Conservation (phyloP, 2,329 filamentous ascomycete species). For the Fusarium chlamydosporum region DNA sequence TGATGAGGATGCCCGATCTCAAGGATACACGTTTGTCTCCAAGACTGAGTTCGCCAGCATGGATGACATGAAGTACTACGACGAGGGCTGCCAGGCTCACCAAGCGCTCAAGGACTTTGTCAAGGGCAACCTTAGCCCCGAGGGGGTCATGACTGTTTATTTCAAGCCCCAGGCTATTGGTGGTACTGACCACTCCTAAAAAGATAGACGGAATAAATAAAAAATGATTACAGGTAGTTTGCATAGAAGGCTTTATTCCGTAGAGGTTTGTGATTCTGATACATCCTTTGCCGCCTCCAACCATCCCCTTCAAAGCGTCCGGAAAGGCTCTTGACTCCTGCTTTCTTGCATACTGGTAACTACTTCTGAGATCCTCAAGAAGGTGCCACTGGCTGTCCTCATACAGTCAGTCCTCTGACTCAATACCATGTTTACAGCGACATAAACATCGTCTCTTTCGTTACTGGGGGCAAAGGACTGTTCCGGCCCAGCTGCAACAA, state of each 20-base stretch:
- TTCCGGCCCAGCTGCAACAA: no score
- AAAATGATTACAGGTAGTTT: background rate
- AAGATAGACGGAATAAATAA: background rate
- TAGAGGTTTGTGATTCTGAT: no score
- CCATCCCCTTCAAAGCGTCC: no score
- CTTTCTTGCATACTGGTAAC: no score
- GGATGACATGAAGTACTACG: slow-evolving; percentile 80
- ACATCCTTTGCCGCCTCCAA: no score
- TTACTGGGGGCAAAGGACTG: no score
- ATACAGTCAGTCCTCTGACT: no score
- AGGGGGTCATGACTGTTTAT: slow-evolving; percentile 59
- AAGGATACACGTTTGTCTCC: slow-evolving; percentile 75
- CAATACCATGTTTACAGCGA: no score
- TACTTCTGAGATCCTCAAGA: no score
- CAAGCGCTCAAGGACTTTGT: slow-evolving; percentile 57
- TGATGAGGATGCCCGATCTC: slow-evolving; percentile 70
- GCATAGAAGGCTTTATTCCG: background rate
- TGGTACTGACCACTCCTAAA: slow-evolving; percentile 39
- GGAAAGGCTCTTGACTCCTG: no score
- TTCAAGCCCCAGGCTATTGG: slow-evolving; percentile 56
- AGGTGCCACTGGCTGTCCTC: no score
- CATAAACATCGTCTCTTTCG: no score
- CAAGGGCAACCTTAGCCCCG: slow-evolving; percentile 51
- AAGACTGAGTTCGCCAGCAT: slow-evolving; percentile 74
- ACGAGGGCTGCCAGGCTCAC: slow-evolving; percentile 65